Conservation (phyloP, 768 basidiomycete genomes). For the Butyriboletus loyo region DNA sequence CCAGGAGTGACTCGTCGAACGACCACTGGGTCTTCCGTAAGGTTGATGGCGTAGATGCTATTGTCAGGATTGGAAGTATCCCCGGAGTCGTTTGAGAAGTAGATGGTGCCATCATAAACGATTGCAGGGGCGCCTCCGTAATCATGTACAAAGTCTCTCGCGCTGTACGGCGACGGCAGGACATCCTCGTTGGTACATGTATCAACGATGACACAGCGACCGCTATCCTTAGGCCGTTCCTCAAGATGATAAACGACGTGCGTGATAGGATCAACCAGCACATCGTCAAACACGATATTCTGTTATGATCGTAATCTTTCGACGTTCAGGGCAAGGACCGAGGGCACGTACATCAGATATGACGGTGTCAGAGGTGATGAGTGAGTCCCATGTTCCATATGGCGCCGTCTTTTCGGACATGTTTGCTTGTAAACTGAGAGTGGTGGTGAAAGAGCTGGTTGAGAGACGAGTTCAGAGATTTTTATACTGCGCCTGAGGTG, state of each 20-base stretch:
- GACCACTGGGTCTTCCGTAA: too few relatives aligned
- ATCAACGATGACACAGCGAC: conserved; percentile 52
- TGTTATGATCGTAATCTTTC: conserved; percentile 7
- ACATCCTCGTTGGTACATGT: conserved; percentile 46
- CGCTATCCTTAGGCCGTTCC: conserved; percentile 41
- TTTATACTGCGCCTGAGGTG: too few relatives aligned
- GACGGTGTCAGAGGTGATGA: conserved; percentile 49
- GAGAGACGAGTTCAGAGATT: neutral
- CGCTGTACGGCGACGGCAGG: conserved; percentile 51
- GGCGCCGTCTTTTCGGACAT: conserved; percentile 34
- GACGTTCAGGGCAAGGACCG: too few relatives aligned
- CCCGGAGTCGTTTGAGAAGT: conserved; percentile 53
- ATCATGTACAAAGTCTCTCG: conserved; percentile 56
- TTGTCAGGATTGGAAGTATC: conserved; percentile 27
- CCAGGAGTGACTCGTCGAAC: too few relatives aligned
- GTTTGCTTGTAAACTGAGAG: neutral
- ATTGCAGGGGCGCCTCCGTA: conserved; percentile 65
- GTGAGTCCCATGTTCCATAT: conserved; percentile 60
- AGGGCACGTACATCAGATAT: conserved; percentile 40
- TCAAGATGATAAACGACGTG: conserved; percentile 54
- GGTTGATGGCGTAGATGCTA: conserved; percentile 43
- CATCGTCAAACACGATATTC: conserved; percentile 36
- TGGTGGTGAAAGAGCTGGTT: neutral
- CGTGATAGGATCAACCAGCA: conserved; percentile 51
- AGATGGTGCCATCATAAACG: conserved; percentile 44